These are phyloP conservation scores for Penicillium bialowiezense DNA, from an alignment of 495 filamentous ascomycete genomes.

Conservation along the genomic window DNA sequence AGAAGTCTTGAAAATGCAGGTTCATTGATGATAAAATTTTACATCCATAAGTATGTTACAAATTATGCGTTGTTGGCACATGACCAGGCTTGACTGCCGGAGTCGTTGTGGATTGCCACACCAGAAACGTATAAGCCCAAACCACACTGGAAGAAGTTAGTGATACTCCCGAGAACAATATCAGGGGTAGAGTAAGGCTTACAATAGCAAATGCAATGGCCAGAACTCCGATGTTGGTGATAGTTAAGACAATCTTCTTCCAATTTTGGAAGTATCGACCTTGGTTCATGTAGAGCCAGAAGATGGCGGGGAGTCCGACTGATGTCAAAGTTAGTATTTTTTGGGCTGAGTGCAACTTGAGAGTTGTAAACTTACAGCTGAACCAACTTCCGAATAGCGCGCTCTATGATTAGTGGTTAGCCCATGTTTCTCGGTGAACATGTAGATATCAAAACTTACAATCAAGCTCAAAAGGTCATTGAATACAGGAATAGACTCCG, in stretches of 20 bases:
- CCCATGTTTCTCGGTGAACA: neutral
- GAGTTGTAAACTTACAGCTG: conserved; percentile 26
- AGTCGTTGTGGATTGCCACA: conserved; percentile 32
- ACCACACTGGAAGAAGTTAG: conserved; percentile 29
- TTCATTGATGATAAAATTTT: no score
- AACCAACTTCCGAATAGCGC: conserved; percentile 42
- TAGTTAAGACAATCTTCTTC: conserved; percentile 32
- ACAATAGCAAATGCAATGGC: conserved; percentile 35
- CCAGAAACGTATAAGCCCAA: conserved; percentile 41
- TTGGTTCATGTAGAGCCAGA: conserved; percentile 41
- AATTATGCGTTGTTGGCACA: conserved; percentile 35
- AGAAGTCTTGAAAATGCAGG: no score
- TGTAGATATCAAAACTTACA: conserved; percentile 16
- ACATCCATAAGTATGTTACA: no score
- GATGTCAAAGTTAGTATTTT: neutral
- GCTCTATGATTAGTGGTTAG: conserved; percentile 24
- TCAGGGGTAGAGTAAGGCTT: conserved; percentile 6
- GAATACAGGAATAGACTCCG: conserved; percentile 71
- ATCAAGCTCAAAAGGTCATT: conserved; percentile 58
- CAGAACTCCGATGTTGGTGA: conserved; percentile 32
- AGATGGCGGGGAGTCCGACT: conserved; percentile 39
- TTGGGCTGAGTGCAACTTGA: neutral
- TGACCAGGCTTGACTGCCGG: conserved; percentile 26
- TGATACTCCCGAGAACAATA: neutral
- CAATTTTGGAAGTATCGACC: conserved; percentile 28